Percentiles rank a stretch among this genome's conserved stretches.
Conservation (phyloP, 2,329 filamentous ascomycete genomes). For the Polychaeton citri region DNA sequence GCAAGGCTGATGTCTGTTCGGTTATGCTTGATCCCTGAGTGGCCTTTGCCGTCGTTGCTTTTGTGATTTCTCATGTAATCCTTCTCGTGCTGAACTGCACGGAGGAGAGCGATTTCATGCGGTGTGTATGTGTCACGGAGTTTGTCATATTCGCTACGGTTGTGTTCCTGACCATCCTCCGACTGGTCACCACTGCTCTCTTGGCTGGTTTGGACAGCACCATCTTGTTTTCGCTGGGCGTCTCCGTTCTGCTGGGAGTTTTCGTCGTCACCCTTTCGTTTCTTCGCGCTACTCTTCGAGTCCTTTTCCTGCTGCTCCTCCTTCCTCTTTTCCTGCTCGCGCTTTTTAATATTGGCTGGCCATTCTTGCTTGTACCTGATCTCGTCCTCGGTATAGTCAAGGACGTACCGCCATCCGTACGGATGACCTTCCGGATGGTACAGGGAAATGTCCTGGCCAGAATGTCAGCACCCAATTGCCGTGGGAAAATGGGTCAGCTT, state of each 20-base stretch:
- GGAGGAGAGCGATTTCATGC: conserved; percentile 31
- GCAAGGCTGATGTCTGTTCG: conserved; percentile 27
- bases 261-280: not conserved
- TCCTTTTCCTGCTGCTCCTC: not conserved
- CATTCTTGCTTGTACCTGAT: not conserved
- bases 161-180: conserved; percentile 4
- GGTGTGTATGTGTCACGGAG: conserved; percentile 24
- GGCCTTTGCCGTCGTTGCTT: conserved; percentile 30
- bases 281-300: not conserved
- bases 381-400: not conserved
- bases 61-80: conserved; percentile 27
- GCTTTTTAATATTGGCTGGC: not conserved
- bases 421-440: not conserved
- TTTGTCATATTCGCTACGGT: conserved; percentile 18
- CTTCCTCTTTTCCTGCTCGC: not conserved
- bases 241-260: conserved; percentile 1
- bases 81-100: conserved; percentile 30
- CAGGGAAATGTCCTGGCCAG: too few relatives aligned
- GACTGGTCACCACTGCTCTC: conserved; percentile 5
- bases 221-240: too few relatives aligned
- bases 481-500: too few relatives aligned
- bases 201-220: too few relatives aligned
- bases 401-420: not conserved
- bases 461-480: too few relatives aligned
- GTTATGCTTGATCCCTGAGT: conserved; percentile 23